Conservation (phyloP, 768 basidiomycete species). For the Leucosporidium scottii region DNA sequence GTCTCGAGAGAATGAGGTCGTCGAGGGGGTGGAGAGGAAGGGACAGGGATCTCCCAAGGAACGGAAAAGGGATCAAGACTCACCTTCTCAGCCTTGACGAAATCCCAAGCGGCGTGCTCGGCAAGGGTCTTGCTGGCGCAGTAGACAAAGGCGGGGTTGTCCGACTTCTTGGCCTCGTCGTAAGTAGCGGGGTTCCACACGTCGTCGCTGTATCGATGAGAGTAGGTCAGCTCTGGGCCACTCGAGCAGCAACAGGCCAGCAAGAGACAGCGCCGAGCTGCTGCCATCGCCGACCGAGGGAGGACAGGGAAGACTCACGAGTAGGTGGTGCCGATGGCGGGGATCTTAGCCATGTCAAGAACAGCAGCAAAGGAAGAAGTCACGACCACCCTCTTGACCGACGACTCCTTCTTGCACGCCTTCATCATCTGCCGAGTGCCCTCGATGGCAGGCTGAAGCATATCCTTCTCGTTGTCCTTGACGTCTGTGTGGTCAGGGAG, state of each 20-base stretch:
- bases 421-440: constrained; percentile 61
- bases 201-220: constrained; percentile 34
- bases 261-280: too few species aligned
- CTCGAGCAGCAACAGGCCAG: neutral
- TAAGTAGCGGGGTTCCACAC: constrained; percentile 59
- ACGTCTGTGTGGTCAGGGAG: constrained; percentile 5
- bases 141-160: constrained; percentile 46
- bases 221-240: too few species aligned
- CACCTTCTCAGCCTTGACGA: constrained; percentile 44
- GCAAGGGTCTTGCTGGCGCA: constrained; percentile 59
- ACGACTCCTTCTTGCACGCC: constrained; percentile 43
- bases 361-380: constrained; percentile 54
- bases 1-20: too few species aligned
- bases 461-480: constrained; percentile 22
- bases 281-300: too few species aligned
- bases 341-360: constrained; percentile 7
- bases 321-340: constrained; percentile 30
- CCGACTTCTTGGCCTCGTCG: constrained; percentile 42
- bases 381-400: constrained; percentile 61
- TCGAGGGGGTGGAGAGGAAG: too few species aligned
- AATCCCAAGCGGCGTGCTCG: constrained; percentile 57
- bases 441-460: constrained; percentile 44
- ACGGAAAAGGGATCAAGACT: neutral
- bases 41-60: too few species aligned
- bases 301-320: constrained; percentile 14